Percentiles rank a stretch among this genome's conserved stretches.
phyloP scores from a whole-genome alignment of 768 basidiomycete species.

The Leccinum disarticulatum region DNA sequence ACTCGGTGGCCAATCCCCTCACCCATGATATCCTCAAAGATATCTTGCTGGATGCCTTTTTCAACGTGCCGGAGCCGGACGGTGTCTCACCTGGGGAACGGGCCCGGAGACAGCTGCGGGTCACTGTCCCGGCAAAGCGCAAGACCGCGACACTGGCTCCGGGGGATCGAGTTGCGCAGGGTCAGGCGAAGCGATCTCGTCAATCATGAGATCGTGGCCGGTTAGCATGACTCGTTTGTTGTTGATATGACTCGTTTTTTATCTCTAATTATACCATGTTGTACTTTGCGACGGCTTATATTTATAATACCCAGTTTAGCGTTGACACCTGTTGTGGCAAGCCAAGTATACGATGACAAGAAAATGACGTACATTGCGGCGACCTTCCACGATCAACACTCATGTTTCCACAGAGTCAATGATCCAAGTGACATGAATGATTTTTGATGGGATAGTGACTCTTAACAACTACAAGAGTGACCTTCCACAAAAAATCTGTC shows the following conservation, averaged over 20 bases:
- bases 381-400: constrained; percentile 81
- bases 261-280: too few species aligned
- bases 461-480: neutral
- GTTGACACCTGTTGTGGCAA: constrained; percentile 49
- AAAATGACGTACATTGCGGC: constrained; percentile 74
- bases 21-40: neutral
- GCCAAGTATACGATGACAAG: neutral
- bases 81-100: neutral
- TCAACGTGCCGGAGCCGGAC: neutral
- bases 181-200: neutral
- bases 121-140: neutral
- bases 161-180: neutral
- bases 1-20: neutral
- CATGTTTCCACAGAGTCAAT: constrained; percentile 84
- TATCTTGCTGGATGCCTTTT: neutral
- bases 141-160: neutral
- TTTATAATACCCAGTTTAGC: too few species aligned
- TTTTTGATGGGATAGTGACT: constrained; percentile 41
- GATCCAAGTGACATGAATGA: constrained; percentile 96
- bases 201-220: neutral
- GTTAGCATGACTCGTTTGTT: too few species aligned
- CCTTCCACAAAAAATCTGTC: constrained; percentile 83
- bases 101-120: neutral
- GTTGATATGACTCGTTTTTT: too few species aligned
- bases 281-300: too few species aligned